A percentile compares a stretch with the other conserved stretches of the same genome.
Evolutionary conservation across 2,329 filamentous ascomycete species (phyloP).

Genomic region (Pestalotiopsis sp.): DNA sequence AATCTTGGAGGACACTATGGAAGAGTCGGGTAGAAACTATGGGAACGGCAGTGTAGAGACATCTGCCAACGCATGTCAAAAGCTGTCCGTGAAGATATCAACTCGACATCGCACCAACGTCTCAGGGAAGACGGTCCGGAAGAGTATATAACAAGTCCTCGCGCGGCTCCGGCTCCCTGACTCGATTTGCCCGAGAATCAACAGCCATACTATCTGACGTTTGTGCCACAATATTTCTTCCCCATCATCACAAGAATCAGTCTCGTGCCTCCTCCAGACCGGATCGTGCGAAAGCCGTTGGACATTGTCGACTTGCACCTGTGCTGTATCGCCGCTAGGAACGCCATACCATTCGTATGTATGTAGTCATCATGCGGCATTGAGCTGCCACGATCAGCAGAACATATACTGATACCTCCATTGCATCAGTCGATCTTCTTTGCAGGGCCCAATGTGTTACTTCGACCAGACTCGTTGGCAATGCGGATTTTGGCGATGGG

Average conservation of each 20-base stretch:
- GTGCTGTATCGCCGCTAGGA: not conserved
- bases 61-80: constrained; percentile 23
- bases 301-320: not conserved
- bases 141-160: constrained; percentile 29
- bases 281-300: not conserved
- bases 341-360: not conserved
- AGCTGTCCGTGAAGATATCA: constrained; percentile 14
- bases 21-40: constrained; percentile 25
- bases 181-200: not conserved
- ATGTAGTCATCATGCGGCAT: not conserved
- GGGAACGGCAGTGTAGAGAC: constrained; percentile 28
- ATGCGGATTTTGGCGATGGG: constrained; percentile 95
- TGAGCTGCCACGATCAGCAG: constrained; percentile 1
- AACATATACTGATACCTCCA: not conserved
- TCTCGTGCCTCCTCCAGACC: not conserved
- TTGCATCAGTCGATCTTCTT: constrained; percentile 22
- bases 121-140: constrained; percentile 1
- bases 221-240: not conserved
- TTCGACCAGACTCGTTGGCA: constrained; percentile 85
- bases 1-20: constrained; percentile 23
- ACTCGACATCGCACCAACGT: constrained; percentile 12
- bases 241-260: not conserved
- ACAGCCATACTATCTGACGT: not conserved
- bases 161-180: not conserved
- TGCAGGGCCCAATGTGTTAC: constrained; percentile 72